Evolutionary conservation across 495 filamentous ascomycete genomes (phyloP).

Genomic region (Immersiella caudata): DNA sequence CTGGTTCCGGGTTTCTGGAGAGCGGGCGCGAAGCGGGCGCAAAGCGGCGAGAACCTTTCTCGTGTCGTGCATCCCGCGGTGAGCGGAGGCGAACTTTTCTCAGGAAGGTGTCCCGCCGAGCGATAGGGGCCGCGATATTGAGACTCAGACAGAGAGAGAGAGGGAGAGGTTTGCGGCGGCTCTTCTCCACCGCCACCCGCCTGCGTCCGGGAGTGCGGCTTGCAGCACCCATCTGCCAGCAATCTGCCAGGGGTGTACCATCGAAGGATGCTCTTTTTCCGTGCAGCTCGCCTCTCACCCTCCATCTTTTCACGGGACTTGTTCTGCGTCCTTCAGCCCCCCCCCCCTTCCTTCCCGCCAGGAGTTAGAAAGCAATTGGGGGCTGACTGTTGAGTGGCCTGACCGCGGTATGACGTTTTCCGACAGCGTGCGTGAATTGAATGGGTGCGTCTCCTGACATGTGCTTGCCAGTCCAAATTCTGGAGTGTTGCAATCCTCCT

Average conservation of each 20-base stretch:
- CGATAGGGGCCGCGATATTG: background rate
- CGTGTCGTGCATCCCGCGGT: background rate
- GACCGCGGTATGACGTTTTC: background rate
- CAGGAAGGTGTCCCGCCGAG: conserved; percentile 8
- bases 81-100: too few species aligned
- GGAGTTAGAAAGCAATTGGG: background rate
- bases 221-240: conserved; percentile 6
- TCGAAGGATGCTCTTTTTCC: background rate
- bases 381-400: background rate
- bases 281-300: conserved; percentile 14
- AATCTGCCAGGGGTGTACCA: conserved; percentile 8
- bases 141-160: background rate
- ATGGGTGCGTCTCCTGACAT: background rate
- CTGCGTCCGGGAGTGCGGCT: conserved; percentile 1
- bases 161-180: background rate
- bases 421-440: background rate
- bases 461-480: background rate
- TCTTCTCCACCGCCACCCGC: conserved; percentile 5
- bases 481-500: background rate
- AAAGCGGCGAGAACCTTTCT: background rate
- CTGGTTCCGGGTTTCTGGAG: conserved; percentile 16
- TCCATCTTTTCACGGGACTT: background rate
- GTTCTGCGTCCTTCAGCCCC: background rate
- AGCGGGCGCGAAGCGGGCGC: background rate
- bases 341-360: too few species aligned